A percentile compares a stretch with the other conserved stretches of the same genome.
Conservation (phyloP, 768 basidiomycete species). For the Leucocoprinus leucothites region DNA sequence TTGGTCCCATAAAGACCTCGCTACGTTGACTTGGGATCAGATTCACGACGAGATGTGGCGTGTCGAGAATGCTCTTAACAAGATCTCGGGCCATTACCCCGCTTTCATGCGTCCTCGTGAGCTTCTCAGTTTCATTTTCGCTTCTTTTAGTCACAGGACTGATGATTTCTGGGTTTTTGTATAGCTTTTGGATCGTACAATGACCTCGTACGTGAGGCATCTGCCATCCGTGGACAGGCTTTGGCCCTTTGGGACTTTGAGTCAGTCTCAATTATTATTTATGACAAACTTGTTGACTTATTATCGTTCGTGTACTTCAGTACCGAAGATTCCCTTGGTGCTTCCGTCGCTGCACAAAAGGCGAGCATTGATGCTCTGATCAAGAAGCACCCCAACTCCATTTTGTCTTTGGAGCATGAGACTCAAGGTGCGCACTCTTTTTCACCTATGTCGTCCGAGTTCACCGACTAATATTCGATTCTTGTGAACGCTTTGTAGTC, state of each 20-base stretch:
- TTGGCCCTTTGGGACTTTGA: slow-evolving; percentile 37
- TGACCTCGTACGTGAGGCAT: slow-evolving; percentile 30
- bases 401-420: slow-evolving; percentile 41
- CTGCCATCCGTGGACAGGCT: slow-evolving; percentile 23
- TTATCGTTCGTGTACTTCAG: slow-evolving; percentile 18
- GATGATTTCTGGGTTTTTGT: background rate
- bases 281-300: background rate
- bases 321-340: slow-evolving; percentile 35
- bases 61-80: slow-evolving; percentile 26
- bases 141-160: background rate
- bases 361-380: slow-evolving; percentile 24
- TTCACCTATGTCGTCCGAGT: background rate
- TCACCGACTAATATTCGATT: background rate
- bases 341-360: slow-evolving; percentile 25
- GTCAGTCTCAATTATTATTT: slow-evolving; percentile 16
- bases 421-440: slow-evolving; percentile 23
- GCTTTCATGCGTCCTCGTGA: slow-evolving; percentile 41
- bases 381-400: slow-evolving; percentile 26
- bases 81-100: slow-evolving; percentile 33
- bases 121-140: slow-evolving; percentile 3
- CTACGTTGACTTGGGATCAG: slow-evolving; percentile 25
- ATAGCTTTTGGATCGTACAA: slow-evolving; percentile 39
- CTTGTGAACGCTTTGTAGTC: slow-evolving; percentile 1
- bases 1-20: slow-evolving; percentile 33
- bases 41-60: slow-evolving; percentile 25